A percentile compares a stretch with the other conserved stretches of the same genome.
These are phyloP conservation scores for Zygnema cylindricum DNA, from an alignment of 139 green algal species.

Conservation along the genomic window DNA sequence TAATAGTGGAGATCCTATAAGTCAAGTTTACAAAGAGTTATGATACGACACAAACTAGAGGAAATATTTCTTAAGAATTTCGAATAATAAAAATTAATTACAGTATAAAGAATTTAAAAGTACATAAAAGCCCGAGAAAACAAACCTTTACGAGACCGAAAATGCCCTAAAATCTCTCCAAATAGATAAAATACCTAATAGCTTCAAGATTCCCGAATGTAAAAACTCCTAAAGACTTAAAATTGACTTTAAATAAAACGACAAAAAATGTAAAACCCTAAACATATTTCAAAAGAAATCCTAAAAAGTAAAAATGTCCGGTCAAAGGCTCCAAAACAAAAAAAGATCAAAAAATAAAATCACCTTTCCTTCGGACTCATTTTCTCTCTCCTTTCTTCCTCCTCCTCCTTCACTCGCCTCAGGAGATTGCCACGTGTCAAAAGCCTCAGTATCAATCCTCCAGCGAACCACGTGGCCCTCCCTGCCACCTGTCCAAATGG, in stretches of 20 bases:
- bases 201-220: too few relatives aligned
- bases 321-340: too few relatives aligned
- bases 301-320: not conserved
- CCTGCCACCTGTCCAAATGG: slow-evolving; percentile 36
- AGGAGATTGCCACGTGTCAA: not conserved
- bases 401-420: not conserved
- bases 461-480: slow-evolving; percentile 29
- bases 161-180: not conserved
- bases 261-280: not conserved
- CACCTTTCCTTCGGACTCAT: not conserved
- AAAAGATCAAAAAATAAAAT: too few relatives aligned
- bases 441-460: not conserved
- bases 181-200: too few relatives aligned
- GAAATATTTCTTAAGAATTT: too few relatives aligned
- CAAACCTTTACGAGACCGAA: not conserved
- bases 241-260: not conserved
- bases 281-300: not conserved
- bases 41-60: too few relatives aligned
- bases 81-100: too few relatives aligned
- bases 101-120: too few relatives aligned
- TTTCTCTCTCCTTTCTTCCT: not conserved
- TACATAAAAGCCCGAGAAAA: not conserved
- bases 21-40: too few relatives aligned
- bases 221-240: too few relatives aligned
- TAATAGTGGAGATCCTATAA: too few relatives aligned